Evolutionary conservation across 192 early-diverging fungal species (phyloP).

Genomic region (Rhizophagus clarus): DNA sequence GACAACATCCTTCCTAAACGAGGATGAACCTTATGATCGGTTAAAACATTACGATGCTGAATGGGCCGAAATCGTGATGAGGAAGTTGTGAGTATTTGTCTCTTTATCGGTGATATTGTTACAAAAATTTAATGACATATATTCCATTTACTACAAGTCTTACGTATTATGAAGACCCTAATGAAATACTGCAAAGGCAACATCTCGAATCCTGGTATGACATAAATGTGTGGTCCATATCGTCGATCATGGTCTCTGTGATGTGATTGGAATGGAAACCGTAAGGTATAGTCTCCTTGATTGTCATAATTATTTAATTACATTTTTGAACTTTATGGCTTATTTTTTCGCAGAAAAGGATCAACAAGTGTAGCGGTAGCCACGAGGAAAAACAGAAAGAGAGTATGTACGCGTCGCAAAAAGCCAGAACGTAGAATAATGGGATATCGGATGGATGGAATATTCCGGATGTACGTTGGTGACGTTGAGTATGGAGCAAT

Average conservation of each 20-base stretch:
- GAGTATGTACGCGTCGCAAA: not conserved
- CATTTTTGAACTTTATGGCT: constrained; percentile 23
- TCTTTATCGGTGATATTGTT: not conserved
- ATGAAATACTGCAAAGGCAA: constrained; percentile 26
- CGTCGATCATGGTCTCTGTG: constrained; percentile 28
- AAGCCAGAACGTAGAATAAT: constrained; percentile 7
- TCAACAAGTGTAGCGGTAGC: constrained; percentile 5
- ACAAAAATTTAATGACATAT: constrained; percentile 27
- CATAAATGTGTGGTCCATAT: constrained; percentile 35
- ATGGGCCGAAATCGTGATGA: constrained; percentile 31
- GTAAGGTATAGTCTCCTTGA: constrained; percentile 26
- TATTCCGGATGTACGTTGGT: constrained; percentile 23
- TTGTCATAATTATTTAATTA: constrained; percentile 18
- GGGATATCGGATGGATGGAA: constrained; percentile 27
- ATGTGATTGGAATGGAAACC: constrained; percentile 30
- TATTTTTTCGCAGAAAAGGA: constrained; percentile 31
- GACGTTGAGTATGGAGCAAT: constrained; percentile 29
- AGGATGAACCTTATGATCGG: constrained; percentile 29
- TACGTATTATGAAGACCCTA: constrained; percentile 31
- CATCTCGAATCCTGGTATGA: constrained; percentile 36
- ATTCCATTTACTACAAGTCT: constrained; percentile 33
- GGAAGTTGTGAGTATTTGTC: constrained; percentile 31
- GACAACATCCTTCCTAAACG: constrained; percentile 27
- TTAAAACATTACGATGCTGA: constrained; percentile 31
- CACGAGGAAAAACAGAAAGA: constrained; percentile 28